Conservation (phyloP, 495 filamentous ascomycete genomes). For the Amphirosellinia nigrospora region DNA sequence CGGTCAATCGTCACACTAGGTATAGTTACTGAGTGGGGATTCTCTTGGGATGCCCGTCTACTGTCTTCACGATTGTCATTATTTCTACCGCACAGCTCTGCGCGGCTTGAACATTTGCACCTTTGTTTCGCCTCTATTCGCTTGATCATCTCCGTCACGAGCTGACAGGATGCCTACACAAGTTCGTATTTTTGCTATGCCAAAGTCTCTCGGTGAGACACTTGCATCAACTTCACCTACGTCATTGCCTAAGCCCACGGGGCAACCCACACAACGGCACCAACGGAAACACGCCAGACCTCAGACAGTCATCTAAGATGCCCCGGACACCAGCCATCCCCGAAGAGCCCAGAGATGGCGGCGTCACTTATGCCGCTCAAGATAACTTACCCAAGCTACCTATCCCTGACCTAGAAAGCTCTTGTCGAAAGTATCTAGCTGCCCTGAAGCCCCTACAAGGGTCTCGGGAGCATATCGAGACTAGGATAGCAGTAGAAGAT, state of each 20-base stretch:
- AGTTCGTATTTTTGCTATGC: constrained; percentile 68
- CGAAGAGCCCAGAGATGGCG: constrained; percentile 55
- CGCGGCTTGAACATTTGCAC: constrained; percentile 82
- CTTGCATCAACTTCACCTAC: constrained; percentile 51
- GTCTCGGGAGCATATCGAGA: constrained; percentile 81
- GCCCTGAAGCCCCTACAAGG: constrained; percentile 84
- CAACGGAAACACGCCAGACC: constrained; percentile 34
- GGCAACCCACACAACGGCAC: constrained; percentile 30
- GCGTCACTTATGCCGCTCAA: constrained; percentile 87
- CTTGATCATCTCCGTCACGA: constrained; percentile 51
- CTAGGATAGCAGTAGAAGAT: constrained; percentile 77
- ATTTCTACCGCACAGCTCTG: constrained; percentile 87
- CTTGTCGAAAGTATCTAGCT: constrained; percentile 78
- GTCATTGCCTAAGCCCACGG: constrained; percentile 39
- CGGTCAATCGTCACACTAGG: constrained; percentile 3
- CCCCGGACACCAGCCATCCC: constrained; percentile 46
- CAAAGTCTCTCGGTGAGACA: constrained; percentile 74
- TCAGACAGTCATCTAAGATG: constrained; percentile 32
- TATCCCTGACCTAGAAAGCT: constrained; percentile 87
- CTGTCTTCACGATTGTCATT: constrained; percentile 86
- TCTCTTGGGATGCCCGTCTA: constrained; percentile 75
- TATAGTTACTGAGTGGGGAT: constrained; percentile 24
- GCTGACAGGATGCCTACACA: constrained; percentile 58
- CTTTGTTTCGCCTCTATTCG: constrained; percentile 73
- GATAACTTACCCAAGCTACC: constrained; percentile 90